Percentiles rank a stretch among this genome's conserved stretches.
These are phyloP conservation scores for Fusarium hainanense DNA, from an alignment of 2,329 filamentous ascomycete genomes.

Conservation along the genomic window DNA sequence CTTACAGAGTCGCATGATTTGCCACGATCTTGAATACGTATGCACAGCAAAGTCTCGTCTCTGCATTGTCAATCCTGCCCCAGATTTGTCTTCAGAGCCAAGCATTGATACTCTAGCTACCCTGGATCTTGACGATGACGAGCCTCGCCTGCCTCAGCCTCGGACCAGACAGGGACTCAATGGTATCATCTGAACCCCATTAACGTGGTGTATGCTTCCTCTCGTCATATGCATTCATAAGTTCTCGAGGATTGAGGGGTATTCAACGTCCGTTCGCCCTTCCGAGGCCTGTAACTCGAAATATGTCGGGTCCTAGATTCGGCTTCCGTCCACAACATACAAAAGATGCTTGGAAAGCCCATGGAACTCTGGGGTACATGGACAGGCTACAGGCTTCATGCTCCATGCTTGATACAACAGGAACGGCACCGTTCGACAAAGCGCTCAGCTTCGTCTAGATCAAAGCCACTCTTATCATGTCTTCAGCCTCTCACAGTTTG, in stretches of 20 bases:
- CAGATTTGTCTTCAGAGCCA: background rate
- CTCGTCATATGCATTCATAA: constrained; percentile 16
- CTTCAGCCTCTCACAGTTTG: constrained; percentile 49
- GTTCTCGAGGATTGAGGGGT: constrained; percentile 17
- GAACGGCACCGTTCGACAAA: constrained; percentile 5
- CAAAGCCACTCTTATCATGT: constrained; percentile 35
- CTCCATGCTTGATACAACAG: constrained; percentile 14
- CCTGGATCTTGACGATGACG: constrained; percentile 15
- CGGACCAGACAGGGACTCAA: background rate
- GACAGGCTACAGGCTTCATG: background rate
- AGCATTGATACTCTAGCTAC: constrained; percentile 18
- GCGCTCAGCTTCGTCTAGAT: constrained; percentile 18
- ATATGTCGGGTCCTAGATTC: constrained; percentile 28
- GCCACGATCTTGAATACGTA: constrained; percentile 19
- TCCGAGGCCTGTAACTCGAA: constrained; percentile 2
- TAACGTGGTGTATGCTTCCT: constrained; percentile 7
- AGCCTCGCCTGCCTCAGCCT: constrained; percentile 26
- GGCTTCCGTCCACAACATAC: constrained; percentile 25
- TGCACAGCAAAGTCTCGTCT: constrained; percentile 24
- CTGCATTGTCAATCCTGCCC: constrained; percentile 23
- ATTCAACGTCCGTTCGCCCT: constrained; percentile 22
- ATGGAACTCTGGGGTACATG: constrained; percentile 18
- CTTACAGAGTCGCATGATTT: constrained; percentile 7
- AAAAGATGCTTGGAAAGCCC: background rate
- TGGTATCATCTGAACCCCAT: constrained; percentile 23